Percentiles rank a stretch among this genome's conserved stretches.
These are phyloP conservation scores for Phytophthora cryptogea DNA, from an alignment of 352 stramenopile species.

Conservation along the genomic window DNA sequence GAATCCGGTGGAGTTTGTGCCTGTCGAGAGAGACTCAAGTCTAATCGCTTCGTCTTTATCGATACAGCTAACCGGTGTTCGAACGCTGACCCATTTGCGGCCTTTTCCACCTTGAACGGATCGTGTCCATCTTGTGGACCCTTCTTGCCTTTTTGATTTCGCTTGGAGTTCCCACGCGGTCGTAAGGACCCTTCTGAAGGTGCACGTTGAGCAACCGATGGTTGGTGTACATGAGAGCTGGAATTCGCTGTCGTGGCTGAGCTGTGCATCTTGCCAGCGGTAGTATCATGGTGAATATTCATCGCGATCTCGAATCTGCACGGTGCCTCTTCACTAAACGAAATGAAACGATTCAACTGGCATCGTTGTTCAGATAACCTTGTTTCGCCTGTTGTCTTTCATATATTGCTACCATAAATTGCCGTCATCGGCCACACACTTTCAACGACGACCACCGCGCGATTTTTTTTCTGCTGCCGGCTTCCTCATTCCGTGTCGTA, in stretches of 20 bases:
- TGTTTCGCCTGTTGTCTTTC: constrained; percentile 2
- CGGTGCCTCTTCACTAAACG: neutral
- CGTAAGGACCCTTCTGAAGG: constrained; percentile 10
- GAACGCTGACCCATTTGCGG: constrained; percentile 12
- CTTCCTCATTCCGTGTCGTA: constrained; percentile 34
- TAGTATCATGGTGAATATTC: constrained; percentile 10
- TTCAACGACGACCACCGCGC: neutral
- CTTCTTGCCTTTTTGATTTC: constrained; percentile 23
- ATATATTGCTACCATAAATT: constrained; percentile 29
- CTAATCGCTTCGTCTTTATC: constrained; percentile 35
- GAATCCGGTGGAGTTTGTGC: constrained; percentile 1
- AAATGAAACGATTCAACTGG: neutral
- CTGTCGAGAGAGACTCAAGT: constrained; percentile 40
- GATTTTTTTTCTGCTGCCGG: neutral
- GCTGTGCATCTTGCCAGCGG: constrained; percentile 6
- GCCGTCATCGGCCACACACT: constrained; percentile 1
- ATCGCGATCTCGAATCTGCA: constrained; percentile 1
- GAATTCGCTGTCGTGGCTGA: neutral
- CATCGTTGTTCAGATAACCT: constrained; percentile 1
- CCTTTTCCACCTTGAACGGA: neutral
- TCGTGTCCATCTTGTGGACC: constrained; percentile 1
- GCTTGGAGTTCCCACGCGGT: constrained; percentile 18
- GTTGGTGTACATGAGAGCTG: constrained; percentile 7
- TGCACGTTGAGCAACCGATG: neutral
- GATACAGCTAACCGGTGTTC: constrained; percentile 37